A percentile compares a stretch with the other conserved stretches of the same genome.
These are phyloP conservation scores for Graphilbum fragrans DNA, from an alignment of 2,329 filamentous ascomycete genomes.

Conservation along the genomic window DNA sequence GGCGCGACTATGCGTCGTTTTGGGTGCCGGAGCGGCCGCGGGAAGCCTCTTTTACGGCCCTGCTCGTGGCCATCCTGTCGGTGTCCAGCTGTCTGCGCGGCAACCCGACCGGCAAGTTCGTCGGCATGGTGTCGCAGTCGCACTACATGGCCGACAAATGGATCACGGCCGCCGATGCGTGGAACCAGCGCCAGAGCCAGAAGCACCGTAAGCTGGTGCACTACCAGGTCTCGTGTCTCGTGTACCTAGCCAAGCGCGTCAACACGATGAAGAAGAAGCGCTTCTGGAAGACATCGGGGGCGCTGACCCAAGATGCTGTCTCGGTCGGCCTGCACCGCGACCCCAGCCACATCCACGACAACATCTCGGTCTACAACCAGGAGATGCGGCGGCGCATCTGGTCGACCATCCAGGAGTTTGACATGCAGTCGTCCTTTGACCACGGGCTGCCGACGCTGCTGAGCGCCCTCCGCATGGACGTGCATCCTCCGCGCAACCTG, in stretches of 20 bases:
- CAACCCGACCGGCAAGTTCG: constrained; percentile 38
- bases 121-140: constrained; percentile 45
- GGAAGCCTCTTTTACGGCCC: constrained; percentile 40
- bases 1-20: constrained; percentile 40
- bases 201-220: constrained; percentile 49
- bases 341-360: constrained; percentile 39
- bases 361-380: constrained; percentile 46
- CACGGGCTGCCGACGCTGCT: constrained; percentile 46
- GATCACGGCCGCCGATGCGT: constrained; percentile 42
- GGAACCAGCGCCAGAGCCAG: constrained; percentile 43
- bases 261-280: constrained; percentile 53
- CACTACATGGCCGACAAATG: constrained; percentile 42
- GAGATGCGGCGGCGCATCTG: constrained; percentile 51
- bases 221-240: constrained; percentile 46
- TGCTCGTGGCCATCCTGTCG: constrained; percentile 47
- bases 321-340: constrained; percentile 48
- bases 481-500: constrained; percentile 42
- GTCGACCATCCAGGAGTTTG: constrained; percentile 49
- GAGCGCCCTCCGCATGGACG: constrained; percentile 43
- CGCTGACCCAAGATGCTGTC: constrained; percentile 44
- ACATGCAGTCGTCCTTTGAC: constrained; percentile 50
- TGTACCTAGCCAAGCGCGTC: constrained; percentile 49
- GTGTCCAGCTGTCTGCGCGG: constrained; percentile 46
- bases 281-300: constrained; percentile 46
- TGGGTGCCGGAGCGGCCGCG: constrained; percentile 35